These are phyloP conservation scores for Leccinum discolor DNA, from an alignment of 1,284 basidiomycete species.

Conservation along the genomic window DNA sequence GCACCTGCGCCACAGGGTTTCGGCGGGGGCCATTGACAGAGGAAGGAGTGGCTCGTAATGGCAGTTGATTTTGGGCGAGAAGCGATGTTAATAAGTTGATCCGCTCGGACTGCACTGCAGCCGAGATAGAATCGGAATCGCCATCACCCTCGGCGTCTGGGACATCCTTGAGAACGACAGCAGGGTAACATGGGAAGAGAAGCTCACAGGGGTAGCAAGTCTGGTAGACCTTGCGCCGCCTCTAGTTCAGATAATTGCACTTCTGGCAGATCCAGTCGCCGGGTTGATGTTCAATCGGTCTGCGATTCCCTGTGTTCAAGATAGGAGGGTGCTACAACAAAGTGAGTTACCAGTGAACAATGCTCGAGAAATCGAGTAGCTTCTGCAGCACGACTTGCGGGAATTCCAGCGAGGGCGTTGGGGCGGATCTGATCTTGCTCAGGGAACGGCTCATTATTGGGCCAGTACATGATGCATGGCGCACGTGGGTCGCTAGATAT, in stretches of 20 bases:
- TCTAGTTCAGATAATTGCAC: conserved; percentile 87
- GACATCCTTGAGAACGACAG: conserved; percentile 10
- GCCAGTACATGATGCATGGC: conserved; percentile 85
- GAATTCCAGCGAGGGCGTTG: conserved; percentile 47
- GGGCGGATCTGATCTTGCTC: conserved; percentile 77
- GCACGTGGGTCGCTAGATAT: conserved; percentile 66
- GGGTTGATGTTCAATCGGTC: conserved; percentile 83
- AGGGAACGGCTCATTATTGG: conserved; percentile 80
- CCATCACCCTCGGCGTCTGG: conserved; percentile 82
- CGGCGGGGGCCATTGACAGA: conserved; percentile 36
- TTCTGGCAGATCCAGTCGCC: conserved; percentile 90
- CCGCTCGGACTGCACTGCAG: conserved; percentile 79
- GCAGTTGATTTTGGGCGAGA: conserved; percentile 51
- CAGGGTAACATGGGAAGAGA: conserved; percentile 1
- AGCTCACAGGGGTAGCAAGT: conserved; percentile 76
- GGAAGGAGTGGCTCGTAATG: conserved; percentile 18
- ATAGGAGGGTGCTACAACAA: conserved; percentile 71
- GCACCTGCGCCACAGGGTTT: conserved; percentile 48
- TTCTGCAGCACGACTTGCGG: conserved; percentile 41
- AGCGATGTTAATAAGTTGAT: conserved; percentile 74
- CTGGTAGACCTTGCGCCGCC: conserved; percentile 85
- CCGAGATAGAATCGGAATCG: conserved; percentile 65
- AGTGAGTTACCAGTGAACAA: conserved; percentile 1
- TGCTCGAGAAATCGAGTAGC: not conserved
- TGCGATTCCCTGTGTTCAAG: conserved; percentile 86